Conservation (phyloP, 495 filamentous ascomycete species). For the Haplographium delicatum region DNA sequence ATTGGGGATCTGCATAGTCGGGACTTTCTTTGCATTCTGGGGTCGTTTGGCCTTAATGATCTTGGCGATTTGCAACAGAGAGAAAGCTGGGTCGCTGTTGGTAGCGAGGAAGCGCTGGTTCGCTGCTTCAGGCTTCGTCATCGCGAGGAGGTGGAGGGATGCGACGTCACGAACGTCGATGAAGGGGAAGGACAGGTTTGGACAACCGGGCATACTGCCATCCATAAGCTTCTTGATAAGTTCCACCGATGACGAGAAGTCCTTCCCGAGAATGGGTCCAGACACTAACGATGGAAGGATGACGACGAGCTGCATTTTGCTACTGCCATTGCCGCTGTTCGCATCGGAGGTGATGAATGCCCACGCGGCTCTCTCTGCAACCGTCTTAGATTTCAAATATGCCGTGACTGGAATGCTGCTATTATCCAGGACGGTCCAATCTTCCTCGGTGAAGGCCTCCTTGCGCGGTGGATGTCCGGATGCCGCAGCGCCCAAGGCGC, state of each 20-base stretch:
- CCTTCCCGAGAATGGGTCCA: background rate
- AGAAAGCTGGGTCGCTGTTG: background rate
- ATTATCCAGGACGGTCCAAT: constrained; percentile 3
- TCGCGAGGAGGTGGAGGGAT: background rate
- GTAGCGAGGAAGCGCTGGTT: constrained; percentile 3
- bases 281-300: background rate
- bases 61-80: background rate
- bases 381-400: constrained; percentile 26
- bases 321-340: background rate
- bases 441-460: constrained; percentile 6
- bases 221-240: constrained; percentile 11
- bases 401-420: too few species aligned
- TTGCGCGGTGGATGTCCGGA: background rate
- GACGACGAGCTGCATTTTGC: constrained; percentile 1
- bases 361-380: constrained; percentile 28
- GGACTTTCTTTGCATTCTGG: constrained; percentile 9
- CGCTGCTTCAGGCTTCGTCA: background rate
- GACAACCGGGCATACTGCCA: constrained; percentile 5
- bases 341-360: constrained; percentile 12
- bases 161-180: constrained; percentile 13
- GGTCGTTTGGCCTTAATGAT: constrained; percentile 2
- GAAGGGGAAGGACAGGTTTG: background rate
- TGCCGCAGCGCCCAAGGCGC: background rate
- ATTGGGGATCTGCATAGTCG: constrained; percentile 1
- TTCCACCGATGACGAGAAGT: background rate